Conservation (phyloP, 139 green algal genomes). For the Diplosphaera chodatii region DNA sequence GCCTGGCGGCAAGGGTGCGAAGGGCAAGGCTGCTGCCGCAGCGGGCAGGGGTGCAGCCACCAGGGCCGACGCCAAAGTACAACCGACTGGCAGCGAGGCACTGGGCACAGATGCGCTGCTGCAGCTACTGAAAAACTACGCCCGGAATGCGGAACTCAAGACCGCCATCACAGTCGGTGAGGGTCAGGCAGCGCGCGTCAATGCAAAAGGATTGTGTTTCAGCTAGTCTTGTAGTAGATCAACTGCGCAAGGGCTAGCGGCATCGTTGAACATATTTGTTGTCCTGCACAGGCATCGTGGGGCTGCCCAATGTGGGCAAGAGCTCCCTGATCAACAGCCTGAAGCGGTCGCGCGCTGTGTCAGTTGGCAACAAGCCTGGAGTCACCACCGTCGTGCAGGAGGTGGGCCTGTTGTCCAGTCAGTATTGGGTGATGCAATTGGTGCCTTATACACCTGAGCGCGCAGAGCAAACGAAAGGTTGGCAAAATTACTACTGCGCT, state of each 20-base stretch:
- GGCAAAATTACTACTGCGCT: too few relatives aligned
- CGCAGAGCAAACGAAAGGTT: too few relatives aligned
- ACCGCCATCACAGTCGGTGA: constrained; percentile 87
- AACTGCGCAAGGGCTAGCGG: too few relatives aligned
- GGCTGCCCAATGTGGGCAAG: constrained; percentile 98
- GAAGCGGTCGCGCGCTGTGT: constrained; percentile 77
- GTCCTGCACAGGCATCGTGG: constrained; percentile 66
- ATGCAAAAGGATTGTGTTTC: too few relatives aligned
- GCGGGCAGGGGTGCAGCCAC: background rate
- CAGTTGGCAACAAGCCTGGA: constrained; percentile 79
- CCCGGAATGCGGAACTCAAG: constrained; percentile 76
- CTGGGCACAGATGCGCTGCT: constrained; percentile 87
- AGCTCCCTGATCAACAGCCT: constrained; percentile 94
- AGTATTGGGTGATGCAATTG: too few relatives aligned
- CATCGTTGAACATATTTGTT: too few relatives aligned
- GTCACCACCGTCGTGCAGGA: constrained; percentile 85
- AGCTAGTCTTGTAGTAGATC: too few relatives aligned
- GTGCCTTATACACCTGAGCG: too few relatives aligned
- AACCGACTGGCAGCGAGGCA: constrained; percentile 28
- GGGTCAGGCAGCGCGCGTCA: background rate
- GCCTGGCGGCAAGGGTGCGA: background rate
- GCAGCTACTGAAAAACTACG: constrained; percentile 98
- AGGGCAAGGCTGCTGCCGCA: too few relatives aligned
- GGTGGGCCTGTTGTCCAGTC: too few relatives aligned
- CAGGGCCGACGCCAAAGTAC: constrained; percentile 8